Percentiles rank a stretch among this genome's conserved stretches.
These are phyloP conservation scores for Zygoascus tannicola DNA, from an alignment of 805 yeast species.

Conservation along the genomic window DNA sequence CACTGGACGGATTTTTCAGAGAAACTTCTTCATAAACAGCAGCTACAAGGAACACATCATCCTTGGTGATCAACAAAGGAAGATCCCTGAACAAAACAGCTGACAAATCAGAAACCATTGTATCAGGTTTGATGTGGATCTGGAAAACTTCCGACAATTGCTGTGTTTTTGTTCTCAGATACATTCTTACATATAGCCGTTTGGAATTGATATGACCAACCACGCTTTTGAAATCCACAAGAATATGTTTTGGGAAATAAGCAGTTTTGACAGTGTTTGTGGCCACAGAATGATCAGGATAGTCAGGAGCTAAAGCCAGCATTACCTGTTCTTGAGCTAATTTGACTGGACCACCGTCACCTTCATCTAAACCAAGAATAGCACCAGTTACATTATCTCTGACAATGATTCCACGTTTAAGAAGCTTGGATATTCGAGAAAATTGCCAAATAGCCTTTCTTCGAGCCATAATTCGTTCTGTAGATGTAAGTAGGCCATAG, in stretches of 20 bases:
- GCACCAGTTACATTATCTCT: slow-evolving; percentile 24
- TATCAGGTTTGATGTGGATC: slow-evolving; percentile 50
- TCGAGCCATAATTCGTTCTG: slow-evolving; percentile 21
- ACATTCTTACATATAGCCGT: slow-evolving; percentile 65
- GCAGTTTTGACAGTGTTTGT: slow-evolving; percentile 10
- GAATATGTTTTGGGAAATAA: slow-evolving; percentile 41
- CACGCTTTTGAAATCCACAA: slow-evolving; percentile 70
- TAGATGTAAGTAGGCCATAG: slow-evolving; percentile 21
- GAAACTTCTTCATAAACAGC: slow-evolving; percentile 62
- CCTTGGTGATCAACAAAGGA: slow-evolving; percentile 49
- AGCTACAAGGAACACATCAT: slow-evolving; percentile 67
- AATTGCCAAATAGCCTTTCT: slow-evolving; percentile 26
- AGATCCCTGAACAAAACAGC: slow-evolving; percentile 74
- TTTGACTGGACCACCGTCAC: slow-evolving; percentile 36
- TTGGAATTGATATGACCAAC: slow-evolving; percentile 50
- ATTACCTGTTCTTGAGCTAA: slow-evolving; percentile 61
- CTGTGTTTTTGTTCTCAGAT: slow-evolving; percentile 52
- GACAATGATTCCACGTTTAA: slow-evolving; percentile 26
- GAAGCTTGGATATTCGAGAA: slow-evolving; percentile 23
- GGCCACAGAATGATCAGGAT: slow-evolving; percentile 36
- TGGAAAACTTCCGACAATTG: slow-evolving; percentile 75
- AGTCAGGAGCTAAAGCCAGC: slow-evolving; percentile 63
- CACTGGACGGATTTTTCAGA: slow-evolving; percentile 20
- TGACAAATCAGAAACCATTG: slow-evolving; percentile 57
- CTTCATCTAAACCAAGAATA: slow-evolving; percentile 19